A percentile compares a stretch with the other conserved stretches of the same genome.
Conservation (phyloP, 192 early-diverging fungal species). For the Coemansia sp. region DNA sequence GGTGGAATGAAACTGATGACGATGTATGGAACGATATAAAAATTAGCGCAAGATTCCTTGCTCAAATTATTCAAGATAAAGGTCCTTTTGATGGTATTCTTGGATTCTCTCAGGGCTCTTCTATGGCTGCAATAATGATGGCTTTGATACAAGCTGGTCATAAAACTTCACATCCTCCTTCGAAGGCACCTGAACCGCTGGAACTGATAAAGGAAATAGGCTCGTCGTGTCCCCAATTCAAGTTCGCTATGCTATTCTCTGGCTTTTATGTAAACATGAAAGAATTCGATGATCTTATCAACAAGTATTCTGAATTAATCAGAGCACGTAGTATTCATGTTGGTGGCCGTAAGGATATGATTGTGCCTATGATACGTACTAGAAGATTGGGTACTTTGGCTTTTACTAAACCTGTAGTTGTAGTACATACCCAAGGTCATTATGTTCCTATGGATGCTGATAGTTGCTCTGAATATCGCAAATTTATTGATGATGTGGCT, state of each 20-base stretch:
- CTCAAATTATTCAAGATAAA: constrained; percentile 1
- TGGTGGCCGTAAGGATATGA: constrained; percentile 19
- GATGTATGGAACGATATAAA: constrained; percentile 13
- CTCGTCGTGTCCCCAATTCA: not conserved
- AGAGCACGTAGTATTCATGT: constrained; percentile 8
- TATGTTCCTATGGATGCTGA: constrained; percentile 36
- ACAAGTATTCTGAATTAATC: not conserved
- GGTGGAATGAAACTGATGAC: constrained; percentile 31
- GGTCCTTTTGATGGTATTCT: constrained; percentile 43
- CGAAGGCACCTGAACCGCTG: not conserved
- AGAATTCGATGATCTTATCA: constrained; percentile 9
- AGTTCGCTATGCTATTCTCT: constrained; percentile 26
- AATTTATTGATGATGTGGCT: not conserved
- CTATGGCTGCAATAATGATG: constrained; percentile 30
- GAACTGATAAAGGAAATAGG: not conserved
- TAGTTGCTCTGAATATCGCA: constrained; percentile 7
- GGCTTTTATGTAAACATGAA: constrained; percentile 29
- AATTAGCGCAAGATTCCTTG: constrained; percentile 4
- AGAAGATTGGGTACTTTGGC: constrained; percentile 13
- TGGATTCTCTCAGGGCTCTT: constrained; percentile 48
- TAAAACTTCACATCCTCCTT: not conserved
- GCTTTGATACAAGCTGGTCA: constrained; percentile 15
- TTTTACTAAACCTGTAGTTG: constrained; percentile 13
- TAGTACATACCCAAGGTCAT: constrained; percentile 32
- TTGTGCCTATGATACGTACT: constrained; percentile 28